These are phyloP conservation scores for Trichoderma aggressivum DNA, from an alignment of 2,329 filamentous ascomycete species.

Conservation along the genomic window DNA sequence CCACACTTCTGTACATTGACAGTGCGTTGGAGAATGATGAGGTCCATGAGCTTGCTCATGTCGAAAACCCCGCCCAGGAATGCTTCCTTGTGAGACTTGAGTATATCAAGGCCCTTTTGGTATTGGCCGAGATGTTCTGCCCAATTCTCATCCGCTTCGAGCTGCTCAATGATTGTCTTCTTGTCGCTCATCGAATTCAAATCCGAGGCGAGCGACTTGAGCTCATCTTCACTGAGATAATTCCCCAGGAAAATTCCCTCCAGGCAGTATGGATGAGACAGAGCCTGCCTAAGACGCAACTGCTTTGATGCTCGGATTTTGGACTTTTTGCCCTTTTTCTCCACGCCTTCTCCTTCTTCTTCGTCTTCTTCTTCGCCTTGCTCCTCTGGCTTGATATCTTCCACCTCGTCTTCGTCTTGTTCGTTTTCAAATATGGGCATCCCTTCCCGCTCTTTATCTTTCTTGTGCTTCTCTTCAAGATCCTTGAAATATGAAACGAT, in stretches of 20 bases:
- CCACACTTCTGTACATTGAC: background rate
- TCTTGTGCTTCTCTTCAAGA: background rate
- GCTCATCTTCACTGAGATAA: background rate
- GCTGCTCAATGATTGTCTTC: background rate
- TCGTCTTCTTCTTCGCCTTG: background rate
- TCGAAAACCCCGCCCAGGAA: constrained; percentile 24
- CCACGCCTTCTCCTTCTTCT: too few relatives aligned
- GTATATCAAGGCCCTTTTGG: constrained; percentile 15
- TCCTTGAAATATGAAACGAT: background rate
- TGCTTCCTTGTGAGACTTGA: background rate
- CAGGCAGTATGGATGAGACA: constrained; percentile 31
- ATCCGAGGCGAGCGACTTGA: background rate
- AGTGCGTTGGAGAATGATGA: constrained; percentile 20
- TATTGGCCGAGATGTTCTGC: constrained; percentile 17
- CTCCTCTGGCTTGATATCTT: background rate
- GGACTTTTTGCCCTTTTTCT: background rate
- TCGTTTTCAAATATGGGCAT: background rate
- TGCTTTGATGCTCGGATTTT: background rate
- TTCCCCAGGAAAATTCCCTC: constrained; percentile 25
- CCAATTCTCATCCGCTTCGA: constrained; percentile 10
- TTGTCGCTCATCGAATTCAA: background rate
- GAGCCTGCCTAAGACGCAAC: constrained; percentile 21
- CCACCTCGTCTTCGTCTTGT: background rate
- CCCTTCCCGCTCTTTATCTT: constrained; percentile 21
- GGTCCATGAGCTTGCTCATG: constrained; percentile 21